Conservation (phyloP, 805 yeast species). For the Lipomyces orientalis region DNA sequence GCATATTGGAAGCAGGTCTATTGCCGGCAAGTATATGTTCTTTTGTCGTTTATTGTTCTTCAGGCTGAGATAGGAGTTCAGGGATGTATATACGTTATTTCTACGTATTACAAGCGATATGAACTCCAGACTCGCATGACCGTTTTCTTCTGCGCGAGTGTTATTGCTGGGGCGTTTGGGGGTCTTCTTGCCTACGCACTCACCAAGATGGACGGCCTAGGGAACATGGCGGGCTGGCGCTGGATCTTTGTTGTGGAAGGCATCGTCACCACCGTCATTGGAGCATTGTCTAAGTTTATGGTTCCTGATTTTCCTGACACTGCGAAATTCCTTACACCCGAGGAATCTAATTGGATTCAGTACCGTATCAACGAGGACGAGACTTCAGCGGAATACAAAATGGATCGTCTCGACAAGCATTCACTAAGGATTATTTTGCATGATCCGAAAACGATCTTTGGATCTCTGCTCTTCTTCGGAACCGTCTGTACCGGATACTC, state of each 20-base stretch:
- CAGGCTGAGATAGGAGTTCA: slow-evolving; percentile 43
- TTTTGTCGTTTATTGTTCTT: no score
- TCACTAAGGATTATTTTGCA: slow-evolving; percentile 53
- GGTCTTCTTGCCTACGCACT: slow-evolving; percentile 50
- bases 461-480: no score
- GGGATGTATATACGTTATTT: slow-evolving; percentile 48
- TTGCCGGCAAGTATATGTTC: slow-evolving; percentile 27
- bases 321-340: slow-evolving; percentile 56
- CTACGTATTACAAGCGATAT: slow-evolving; percentile 49
- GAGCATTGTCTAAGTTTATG: slow-evolving; percentile 49
- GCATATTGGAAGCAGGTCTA: slow-evolving; percentile 51
- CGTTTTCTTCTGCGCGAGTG: slow-evolving; percentile 49
- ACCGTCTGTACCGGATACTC: no score
- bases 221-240: slow-evolving; percentile 53
- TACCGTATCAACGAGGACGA: slow-evolving; percentile 61
- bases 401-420: slow-evolving; percentile 55
- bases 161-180: slow-evolving; percentile 49
- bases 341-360: slow-evolving; percentile 59
- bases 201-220: slow-evolving; percentile 55
- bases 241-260: slow-evolving; percentile 63
- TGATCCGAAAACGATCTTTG: slow-evolving; percentile 45
- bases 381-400: slow-evolving; percentile 46
- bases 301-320: slow-evolving; percentile 76
- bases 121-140: slow-evolving; percentile 51
- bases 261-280: slow-evolving; percentile 45